These are phyloP conservation scores for Gossypium anomalum DNA, from an alignment of 345 rosid genomes.

Conservation along the genomic window DNA sequence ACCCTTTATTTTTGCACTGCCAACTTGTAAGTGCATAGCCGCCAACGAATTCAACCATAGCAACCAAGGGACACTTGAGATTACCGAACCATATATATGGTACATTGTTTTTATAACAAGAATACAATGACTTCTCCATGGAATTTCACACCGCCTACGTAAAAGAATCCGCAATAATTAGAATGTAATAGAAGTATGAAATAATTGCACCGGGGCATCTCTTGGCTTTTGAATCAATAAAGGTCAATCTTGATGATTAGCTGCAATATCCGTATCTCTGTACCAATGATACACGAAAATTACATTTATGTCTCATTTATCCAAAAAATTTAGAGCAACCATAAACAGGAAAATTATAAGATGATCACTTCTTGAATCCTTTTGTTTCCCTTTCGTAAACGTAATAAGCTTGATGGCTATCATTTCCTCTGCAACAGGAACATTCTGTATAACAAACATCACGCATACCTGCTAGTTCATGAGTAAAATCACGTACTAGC, in stretches of 20 bases:
- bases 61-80: not conserved
- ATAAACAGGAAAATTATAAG: not conserved
- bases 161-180: not conserved
- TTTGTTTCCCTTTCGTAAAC: not conserved
- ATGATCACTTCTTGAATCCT: not conserved
- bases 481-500: not conserved
- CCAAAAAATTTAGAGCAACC: not conserved
- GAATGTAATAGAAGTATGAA: not conserved
- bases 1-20: not conserved
- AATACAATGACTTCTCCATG: not conserved
- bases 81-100: not conserved
- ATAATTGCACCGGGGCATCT: not conserved
- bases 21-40: too few relatives aligned
- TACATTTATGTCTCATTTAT: constrained; percentile 1
- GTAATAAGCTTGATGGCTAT: not conserved
- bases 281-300: not conserved
- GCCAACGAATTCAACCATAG: not conserved
- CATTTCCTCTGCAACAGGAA: not conserved
- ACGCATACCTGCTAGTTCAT: not conserved
- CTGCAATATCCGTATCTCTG: not conserved
- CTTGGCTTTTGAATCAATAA: not conserved
- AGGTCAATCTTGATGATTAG: not conserved
- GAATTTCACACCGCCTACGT: not conserved
- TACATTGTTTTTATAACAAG: not conserved
- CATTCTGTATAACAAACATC: not conserved